These are phyloP conservation scores for Cyclotella cryptica DNA, from an alignment of 108 stramenopile species.

Conservation along the genomic window DNA sequence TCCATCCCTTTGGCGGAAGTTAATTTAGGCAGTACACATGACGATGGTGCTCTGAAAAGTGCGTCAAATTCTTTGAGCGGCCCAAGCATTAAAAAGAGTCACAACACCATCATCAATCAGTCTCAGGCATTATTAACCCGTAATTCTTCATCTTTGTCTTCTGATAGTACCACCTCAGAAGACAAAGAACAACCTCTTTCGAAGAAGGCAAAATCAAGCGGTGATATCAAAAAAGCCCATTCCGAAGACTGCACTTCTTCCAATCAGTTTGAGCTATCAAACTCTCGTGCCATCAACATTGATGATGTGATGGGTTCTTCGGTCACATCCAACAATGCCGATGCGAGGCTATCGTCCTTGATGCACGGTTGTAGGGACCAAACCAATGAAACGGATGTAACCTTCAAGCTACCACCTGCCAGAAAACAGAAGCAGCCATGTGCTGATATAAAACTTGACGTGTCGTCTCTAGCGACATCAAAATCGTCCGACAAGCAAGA, in stretches of 20 bases:
- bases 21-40: constrained; percentile 32
- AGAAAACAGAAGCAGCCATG: background rate
- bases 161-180: too few species aligned
- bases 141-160: too few species aligned
- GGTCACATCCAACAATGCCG: constrained; percentile 89
- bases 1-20: constrained; percentile 52
- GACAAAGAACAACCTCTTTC: too few species aligned
- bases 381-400: background rate
- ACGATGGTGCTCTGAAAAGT: constrained; percentile 24
- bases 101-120: too few species aligned
- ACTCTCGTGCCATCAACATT: background rate
- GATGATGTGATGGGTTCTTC: constrained; percentile 82
- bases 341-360: constrained; percentile 76
- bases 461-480: background rate
- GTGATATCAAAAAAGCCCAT: too few species aligned
- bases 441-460: background rate
- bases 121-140: too few species aligned
- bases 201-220: too few species aligned
- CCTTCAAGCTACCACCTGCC: background rate
- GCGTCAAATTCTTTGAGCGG: constrained; percentile 39
- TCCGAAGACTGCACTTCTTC: background rate
- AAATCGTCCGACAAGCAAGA: constrained; percentile 34
- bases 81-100: constrained; percentile 10
- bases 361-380: constrained; percentile 55
- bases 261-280: background rate